Base-by-base conservation (phyloP, 352 stramenopile genomes). In the Blastocystis sp. region DNA sequence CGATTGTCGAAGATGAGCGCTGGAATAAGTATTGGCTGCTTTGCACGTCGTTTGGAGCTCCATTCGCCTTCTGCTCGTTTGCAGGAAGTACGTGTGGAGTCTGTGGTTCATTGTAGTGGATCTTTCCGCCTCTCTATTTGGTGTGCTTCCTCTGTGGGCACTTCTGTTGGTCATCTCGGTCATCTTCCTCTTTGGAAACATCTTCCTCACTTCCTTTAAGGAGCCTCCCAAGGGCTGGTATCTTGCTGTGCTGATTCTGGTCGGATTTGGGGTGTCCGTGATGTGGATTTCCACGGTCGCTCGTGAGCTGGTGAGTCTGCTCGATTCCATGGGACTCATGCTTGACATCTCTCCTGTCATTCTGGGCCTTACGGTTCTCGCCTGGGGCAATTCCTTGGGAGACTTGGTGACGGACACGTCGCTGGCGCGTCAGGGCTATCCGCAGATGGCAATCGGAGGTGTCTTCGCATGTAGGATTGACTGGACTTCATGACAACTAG, bases 241-340 rank as follows among this genome's bases (percentile, higher is more conserved):
- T 47, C 55, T 90, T 5, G 77, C 70, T 6, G 47, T 69, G 11
- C 68, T 91, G 8, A 62, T 92, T 7, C 43, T 77, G 39, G 26
- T 90, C 15, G 90, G 68, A 23, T 93, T 95, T 75, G 26, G 84
- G 5, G 63, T 79, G 18, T 96, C 93, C 80, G 94, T 97, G 15
- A 93, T 93, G 62, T 97, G 94, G 95, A 97, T 97, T 89, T 97
- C 96, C 90, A 91, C 93, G 1, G 91, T 97, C 47, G 94, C 94
- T 4, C 94, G 92, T 53, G 94, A 97, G 64, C 80, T 97, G 0
- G 93, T 97, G 77, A 93, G 92, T 13, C 79, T 96, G 34, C 90
- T 97, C 9, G 91, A 94, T 43, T 92, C 93, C 0, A 20, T 92
- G 11, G 94, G 93, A 8, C 92, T 94, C 13, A 90, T 94, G 8